A percentile compares a stretch with the other conserved stretches of the same genome.
phyloP scores from a whole-genome alignment of 1,284 basidiomycete species.

The Naganishia albida region DNA sequence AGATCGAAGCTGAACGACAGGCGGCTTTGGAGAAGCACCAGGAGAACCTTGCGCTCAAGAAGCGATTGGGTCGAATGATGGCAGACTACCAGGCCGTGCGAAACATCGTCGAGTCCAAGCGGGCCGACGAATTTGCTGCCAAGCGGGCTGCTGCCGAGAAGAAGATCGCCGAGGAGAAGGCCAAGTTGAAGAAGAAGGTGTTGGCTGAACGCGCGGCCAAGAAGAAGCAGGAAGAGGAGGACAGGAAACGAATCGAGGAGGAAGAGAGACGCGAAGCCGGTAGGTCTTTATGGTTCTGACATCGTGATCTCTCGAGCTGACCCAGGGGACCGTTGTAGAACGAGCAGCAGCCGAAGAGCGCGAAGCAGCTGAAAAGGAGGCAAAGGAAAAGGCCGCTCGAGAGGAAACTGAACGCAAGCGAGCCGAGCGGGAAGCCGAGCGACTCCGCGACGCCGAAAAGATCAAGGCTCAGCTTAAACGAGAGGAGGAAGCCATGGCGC shows the following conservation, averaged over 20 bases:
- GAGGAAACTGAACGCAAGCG: slow-evolving; percentile 44
- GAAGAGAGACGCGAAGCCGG: slow-evolving; percentile 55
- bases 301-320: background rate
- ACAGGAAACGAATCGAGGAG: slow-evolving; percentile 59
- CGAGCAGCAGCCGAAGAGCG: slow-evolving; percentile 62
- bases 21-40: slow-evolving; percentile 66
- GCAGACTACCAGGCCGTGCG: slow-evolving; percentile 70
- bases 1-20: slow-evolving; percentile 67
- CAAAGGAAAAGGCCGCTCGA: slow-evolving; percentile 46
- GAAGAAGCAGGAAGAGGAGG: slow-evolving; percentile 63
- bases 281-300: slow-evolving; percentile 37
- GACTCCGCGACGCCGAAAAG: slow-evolving; percentile 62
- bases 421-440: slow-evolving; percentile 65
- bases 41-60: slow-evolving; percentile 75
- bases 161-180: slow-evolving; percentile 86
- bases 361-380: slow-evolving; percentile 58
- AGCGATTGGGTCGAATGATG: slow-evolving; percentile 72
- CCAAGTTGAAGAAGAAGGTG: slow-evolving; percentile 64
- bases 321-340: slow-evolving; percentile 52
- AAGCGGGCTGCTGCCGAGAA: slow-evolving; percentile 63
- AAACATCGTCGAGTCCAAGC: slow-evolving; percentile 64
- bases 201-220: slow-evolving; percentile 55
- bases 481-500: slow-evolving; percentile 76
- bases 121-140: slow-evolving; percentile 70
- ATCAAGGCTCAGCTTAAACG: slow-evolving; percentile 66